Conservation (phyloP, 176 grass and related monocot genomes). For the Stipa capillata region DNA sequence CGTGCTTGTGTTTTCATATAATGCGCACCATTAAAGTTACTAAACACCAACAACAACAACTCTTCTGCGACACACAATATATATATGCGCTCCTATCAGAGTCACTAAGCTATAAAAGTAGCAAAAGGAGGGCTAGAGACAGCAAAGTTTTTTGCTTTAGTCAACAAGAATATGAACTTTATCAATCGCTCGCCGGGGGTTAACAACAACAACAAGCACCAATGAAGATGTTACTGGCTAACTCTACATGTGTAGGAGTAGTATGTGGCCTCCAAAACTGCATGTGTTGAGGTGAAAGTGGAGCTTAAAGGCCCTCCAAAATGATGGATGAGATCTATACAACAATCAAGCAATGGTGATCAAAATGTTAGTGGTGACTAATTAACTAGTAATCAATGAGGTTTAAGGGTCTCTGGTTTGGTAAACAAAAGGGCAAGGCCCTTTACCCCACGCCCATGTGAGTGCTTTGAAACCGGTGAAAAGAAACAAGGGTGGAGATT, state of each 20-base stretch:
- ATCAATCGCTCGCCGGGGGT: not conserved
- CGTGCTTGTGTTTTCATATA: not conserved
- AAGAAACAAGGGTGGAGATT: conserved; percentile 22
- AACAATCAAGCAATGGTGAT: not conserved
- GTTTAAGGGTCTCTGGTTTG: not conserved
- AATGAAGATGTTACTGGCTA: not conserved
- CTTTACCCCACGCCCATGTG: conserved; percentile 23
- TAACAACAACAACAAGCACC: not conserved
- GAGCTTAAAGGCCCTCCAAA: not conserved
- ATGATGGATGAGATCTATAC: not conserved
- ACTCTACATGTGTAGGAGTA: no score
- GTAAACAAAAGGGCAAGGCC: not conserved
- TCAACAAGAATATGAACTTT: not conserved
- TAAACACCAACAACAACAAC: not conserved
- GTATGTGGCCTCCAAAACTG: not conserved
- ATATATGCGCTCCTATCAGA: no score
- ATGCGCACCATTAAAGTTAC: not conserved
- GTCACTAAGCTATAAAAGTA: not conserved
- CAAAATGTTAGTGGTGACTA: not conserved
- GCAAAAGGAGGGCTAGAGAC: not conserved
- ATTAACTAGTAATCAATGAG: not conserved
- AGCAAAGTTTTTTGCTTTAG: not conserved
- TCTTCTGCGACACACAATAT: no score
- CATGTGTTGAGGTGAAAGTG: not conserved
- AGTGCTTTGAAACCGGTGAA: conserved; percentile 32